Conservation (phyloP, 1,139 yeast species). For the Geotrichum aggregatum region DNA sequence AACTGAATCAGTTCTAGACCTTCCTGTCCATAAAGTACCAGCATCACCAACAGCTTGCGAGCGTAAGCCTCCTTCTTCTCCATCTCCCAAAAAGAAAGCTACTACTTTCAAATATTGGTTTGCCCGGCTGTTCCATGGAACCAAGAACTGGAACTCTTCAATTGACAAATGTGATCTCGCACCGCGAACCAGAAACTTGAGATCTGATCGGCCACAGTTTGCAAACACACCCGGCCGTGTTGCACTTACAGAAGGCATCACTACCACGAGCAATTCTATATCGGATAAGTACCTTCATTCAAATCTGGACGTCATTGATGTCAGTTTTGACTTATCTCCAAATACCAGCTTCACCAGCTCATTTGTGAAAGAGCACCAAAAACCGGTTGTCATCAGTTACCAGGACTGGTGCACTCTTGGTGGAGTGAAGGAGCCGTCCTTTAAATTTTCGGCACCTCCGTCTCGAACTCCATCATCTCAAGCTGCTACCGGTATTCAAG, state of each 20-base stretch:
- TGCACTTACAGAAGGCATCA: too few species aligned
- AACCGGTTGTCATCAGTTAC: too few species aligned
- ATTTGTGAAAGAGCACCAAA: not conserved
- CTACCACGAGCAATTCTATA: not conserved
- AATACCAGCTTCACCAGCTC: not conserved
- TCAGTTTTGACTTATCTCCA: not conserved
- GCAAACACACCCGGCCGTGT: too few species aligned
- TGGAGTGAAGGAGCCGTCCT: too few species aligned
- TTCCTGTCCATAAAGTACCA: not conserved
- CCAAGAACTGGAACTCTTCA: not conserved
- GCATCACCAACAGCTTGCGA: too few species aligned
- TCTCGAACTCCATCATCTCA: too few species aligned
- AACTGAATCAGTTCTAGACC: not conserved
- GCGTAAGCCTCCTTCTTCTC: not conserved
- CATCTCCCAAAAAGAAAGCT: too few species aligned
- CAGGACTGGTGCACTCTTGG: too few species aligned
- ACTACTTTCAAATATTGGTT: not conserved
- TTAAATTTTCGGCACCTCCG: too few species aligned
- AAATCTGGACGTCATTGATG: conserved; percentile 7
- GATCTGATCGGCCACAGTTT: too few species aligned
- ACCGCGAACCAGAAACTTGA: too few species aligned
- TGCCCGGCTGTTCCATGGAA: not conserved
- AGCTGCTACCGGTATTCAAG: too few species aligned
- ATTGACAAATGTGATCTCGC: not conserved
- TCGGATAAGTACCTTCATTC: conserved; percentile 15